Evolutionary conservation across 2,329 filamentous ascomycete genomes (phyloP), one percentile per base, ranked within the genome.

Genomic region (Zymoseptoria passerinii): DNA sequence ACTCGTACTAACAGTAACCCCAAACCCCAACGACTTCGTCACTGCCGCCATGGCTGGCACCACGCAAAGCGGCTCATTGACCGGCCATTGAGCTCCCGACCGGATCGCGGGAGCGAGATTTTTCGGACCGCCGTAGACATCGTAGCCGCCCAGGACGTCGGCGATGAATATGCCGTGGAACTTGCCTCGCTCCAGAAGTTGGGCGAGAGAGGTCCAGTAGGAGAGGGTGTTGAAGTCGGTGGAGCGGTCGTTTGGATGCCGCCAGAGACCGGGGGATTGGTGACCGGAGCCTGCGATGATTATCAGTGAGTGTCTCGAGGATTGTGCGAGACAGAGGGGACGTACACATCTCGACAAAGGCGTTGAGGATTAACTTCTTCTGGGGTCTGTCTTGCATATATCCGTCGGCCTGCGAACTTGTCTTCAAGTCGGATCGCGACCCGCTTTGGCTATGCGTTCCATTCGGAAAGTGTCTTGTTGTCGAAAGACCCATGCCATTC

Each of bases 131-230:
- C 83, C 83, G 72, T 87, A 89, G 4, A 88, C 84, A 73, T 89
- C 85, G 67, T 88, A 88, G 5, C 83, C 83, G 44, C 69, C 83
- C 72, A 88, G 76, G 0, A 86, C 83, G 67, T 87, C 84, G 0
- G 84, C 84, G 55, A 87, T 84, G 70, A 87, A 87, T 40, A 87
- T 83, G 9, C 82, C 83, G 56, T 86, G 83, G 63, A 87, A 85
- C 55, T 85, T 83, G 28, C 81, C 83, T 0, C 77, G 74, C 62
- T 87, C 84, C 0, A 86, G 77, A 0, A 83, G 72, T 60, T 84
- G 77, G 0, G 83, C 84, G 0, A 87, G 71, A 54, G 82, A 76
- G 0, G 81, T 77, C 84, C 84, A 87, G 60, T 86, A 81, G 5
- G 81, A 73, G 35, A 85, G 73, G 27, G 80, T 76, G 61, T 83